These are phyloP conservation scores for Atalantia buxifolia DNA, from an alignment of 345 rosid species.

Conservation along the genomic window DNA sequence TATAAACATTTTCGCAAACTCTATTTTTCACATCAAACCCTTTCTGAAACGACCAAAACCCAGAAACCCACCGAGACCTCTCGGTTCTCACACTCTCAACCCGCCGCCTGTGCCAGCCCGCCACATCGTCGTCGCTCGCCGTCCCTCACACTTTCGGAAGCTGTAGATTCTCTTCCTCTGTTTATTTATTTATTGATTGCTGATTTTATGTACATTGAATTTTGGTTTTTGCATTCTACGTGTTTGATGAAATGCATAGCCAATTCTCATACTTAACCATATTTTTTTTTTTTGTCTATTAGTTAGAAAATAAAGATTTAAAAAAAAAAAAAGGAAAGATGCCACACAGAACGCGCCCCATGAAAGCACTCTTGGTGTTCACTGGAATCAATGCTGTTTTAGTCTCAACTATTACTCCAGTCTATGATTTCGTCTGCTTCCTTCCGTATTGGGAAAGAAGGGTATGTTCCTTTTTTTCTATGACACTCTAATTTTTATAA, in stretches of 20 bases:
- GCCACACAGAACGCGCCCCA: constrained; percentile 65
- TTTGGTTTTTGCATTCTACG: neutral
- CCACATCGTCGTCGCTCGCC: neutral
- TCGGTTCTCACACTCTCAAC: neutral
- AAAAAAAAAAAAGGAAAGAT: constrained; percentile 14
- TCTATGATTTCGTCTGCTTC: constrained; percentile 71
- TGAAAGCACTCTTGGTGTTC: constrained; percentile 53
- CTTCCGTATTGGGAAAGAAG: constrained; percentile 76
- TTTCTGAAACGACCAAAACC: neutral
- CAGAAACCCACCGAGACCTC: neutral
- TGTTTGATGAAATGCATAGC: neutral
- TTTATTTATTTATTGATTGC: no score
- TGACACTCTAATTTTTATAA: neutral
- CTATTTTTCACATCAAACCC: neutral
- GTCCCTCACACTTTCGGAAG: neutral
- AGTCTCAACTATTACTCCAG: constrained; percentile 53
- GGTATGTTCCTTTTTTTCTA: constrained; percentile 31
- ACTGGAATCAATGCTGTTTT: constrained; percentile 50
- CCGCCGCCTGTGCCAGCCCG: neutral
- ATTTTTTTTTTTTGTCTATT: neutral
- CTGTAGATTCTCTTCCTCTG: neutral
- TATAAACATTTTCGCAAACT: no score
- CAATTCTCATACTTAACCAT: neutral
- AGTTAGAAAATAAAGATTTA: neutral
- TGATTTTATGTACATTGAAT: neutral